Evolutionary conservation across 2,329 filamentous ascomycete species (phyloP).

Genomic region (Aspergillus puulaauensis): DNA sequence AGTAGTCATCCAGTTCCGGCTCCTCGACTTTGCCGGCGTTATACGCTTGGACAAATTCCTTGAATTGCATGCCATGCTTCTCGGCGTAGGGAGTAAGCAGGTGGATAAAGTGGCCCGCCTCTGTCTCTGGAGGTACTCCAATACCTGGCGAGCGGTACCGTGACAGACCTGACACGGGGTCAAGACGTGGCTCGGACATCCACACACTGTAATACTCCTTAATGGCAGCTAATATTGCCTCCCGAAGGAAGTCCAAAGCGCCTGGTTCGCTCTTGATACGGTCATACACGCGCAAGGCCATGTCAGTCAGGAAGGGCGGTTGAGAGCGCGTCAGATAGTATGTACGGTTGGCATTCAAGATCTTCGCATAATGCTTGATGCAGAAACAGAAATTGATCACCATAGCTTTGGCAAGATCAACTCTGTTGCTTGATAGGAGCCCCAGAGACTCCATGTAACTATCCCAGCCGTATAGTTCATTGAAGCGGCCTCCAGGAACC

Average conservation of each 20-base stretch:
- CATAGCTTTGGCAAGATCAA: slow-evolving; percentile 89
- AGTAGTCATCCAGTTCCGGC: slow-evolving; percentile 91
- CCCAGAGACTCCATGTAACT: slow-evolving; percentile 98
- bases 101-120: slow-evolving; percentile 82
- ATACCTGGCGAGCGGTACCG: slow-evolving; percentile 80
- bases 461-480: slow-evolving; percentile 98
- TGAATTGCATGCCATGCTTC: slow-evolving; percentile 78
- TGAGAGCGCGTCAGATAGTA: slow-evolving; percentile 96
- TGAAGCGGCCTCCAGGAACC: slow-evolving; percentile 96
- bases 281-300: slow-evolving; percentile 91
- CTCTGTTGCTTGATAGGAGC: slow-evolving; percentile 78
- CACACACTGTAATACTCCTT: slow-evolving; percentile 95
- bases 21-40: slow-evolving; percentile 75
- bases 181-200: slow-evolving; percentile 74
- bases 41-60: slow-evolving; percentile 85
- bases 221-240: slow-evolving; percentile 83
- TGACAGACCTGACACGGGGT: slow-evolving; percentile 75
- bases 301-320: slow-evolving; percentile 94
- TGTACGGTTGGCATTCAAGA: slow-evolving; percentile 91
- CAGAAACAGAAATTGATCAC: slow-evolving; percentile 96
- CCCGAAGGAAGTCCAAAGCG: slow-evolving; percentile 75
- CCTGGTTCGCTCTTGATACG: slow-evolving; percentile 84
- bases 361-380: slow-evolving; percentile 97
- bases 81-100: slow-evolving; percentile 77
- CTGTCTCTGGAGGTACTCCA: slow-evolving; percentile 89